Evolutionary conservation across 179 eudicot genomes (phyloP), one percentile per base, ranked within the genome.

Genomic region (Camellia oleifera): DNA sequence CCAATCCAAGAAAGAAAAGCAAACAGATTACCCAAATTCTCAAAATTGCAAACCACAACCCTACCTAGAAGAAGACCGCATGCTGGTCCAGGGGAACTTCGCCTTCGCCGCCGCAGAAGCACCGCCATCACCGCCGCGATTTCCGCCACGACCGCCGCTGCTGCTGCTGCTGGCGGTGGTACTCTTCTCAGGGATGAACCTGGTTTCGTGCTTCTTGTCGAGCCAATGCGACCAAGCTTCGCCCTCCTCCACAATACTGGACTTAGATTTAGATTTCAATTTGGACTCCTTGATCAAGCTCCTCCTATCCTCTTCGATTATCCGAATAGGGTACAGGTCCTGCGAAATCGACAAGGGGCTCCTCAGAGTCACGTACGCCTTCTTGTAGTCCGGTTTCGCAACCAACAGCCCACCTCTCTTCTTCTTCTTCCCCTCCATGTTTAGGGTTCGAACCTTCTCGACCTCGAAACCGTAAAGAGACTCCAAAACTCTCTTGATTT

Each of bases 361-460:
- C 80, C 75, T 88, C 9, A 95, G 83, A 0, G 97, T 93, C 13
- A 92, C 93, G 57, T 90, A 95, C 0, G 98, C 98, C 79, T 95
- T 95, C 83, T 95, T 93, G 74, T 95, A 95, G 62, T 93, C 91
- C 0, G 97, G 95, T 73, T 90, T 95, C 3, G 94, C 94, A 3
- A 93, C 77, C 80, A 95, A 78, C 26, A 94, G 57, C 8, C 97
- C 95, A 1, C 97, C 98, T 62, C 94, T 83, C 84, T 91, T 90
- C 89, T 90, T 92, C 92, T 90, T 93, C 92, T 95, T 95, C 7
- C 99, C 99, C 2, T 93, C 98, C 99, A 89, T 95, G 82, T 95
- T 94, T 54, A 95, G 89, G 77, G 95, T 95, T 69, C 81, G 83
- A 1, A 95, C 99, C 75, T 90, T 92, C 48, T 88, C 91, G 61